Conservation (phyloP, 2,329 filamentous ascomycete genomes). For the Monosporascus sp. region DNA sequence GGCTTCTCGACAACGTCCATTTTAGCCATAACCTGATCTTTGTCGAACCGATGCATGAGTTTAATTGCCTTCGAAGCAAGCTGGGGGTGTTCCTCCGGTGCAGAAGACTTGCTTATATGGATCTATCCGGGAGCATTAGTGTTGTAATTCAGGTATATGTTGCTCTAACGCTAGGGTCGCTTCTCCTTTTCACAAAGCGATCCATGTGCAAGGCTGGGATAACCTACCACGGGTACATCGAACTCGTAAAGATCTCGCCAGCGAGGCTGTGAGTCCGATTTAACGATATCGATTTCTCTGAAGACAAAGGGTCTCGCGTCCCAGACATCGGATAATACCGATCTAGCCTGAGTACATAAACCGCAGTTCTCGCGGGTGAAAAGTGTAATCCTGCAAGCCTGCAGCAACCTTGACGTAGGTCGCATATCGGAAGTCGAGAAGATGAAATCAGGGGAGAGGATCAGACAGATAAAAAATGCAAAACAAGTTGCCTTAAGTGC, state of each 20-base stretch:
- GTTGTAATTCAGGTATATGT: too few relatives aligned
- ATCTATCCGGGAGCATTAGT: constrained; percentile 35
- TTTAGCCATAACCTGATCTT: constrained; percentile 58
- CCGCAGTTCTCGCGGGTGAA: constrained; percentile 70
- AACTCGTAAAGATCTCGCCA: constrained; percentile 77
- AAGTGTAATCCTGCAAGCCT: constrained; percentile 62
- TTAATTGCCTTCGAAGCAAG: constrained; percentile 58
- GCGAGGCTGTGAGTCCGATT: constrained; percentile 46
- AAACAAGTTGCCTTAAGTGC: too few relatives aligned
- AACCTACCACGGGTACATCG: constrained; percentile 70
- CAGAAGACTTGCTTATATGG: constrained; percentile 54
- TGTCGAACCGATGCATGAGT: constrained; percentile 72
- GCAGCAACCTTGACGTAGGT: constrained; percentile 43
- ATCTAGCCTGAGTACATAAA: constrained; percentile 64
- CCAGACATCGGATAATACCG: constrained; percentile 63
- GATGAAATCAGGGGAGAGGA: background rate
- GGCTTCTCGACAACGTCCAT: constrained; percentile 55
- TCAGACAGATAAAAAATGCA: background rate
- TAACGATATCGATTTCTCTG: constrained; percentile 65
- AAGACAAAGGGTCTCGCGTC: constrained; percentile 63
- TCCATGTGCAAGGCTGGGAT: background rate
- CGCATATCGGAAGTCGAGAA: constrained; percentile 38
- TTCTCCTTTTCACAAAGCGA: background rate
- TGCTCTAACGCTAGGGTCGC: background rate
- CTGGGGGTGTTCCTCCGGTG: constrained; percentile 46